A percentile compares a stretch with the other conserved stretches of the same genome.
These are phyloP conservation scores for Exophiala sideris DNA, from an alignment of 2,329 filamentous ascomycete genomes.

Conservation along the genomic window DNA sequence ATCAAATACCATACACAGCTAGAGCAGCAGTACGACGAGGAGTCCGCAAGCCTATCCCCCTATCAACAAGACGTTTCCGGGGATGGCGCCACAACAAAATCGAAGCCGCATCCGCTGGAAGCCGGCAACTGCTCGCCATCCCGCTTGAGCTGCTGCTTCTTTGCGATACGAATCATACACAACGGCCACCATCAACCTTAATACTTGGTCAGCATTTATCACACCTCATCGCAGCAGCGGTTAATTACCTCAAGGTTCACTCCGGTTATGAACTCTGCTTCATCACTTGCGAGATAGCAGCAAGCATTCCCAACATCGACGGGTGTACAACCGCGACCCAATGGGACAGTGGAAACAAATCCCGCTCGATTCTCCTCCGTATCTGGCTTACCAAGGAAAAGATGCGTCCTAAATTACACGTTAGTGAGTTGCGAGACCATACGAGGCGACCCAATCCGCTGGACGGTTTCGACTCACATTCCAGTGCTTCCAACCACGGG, in stretches of 20 bases:
- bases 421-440: background rate
- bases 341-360: constrained; percentile 43
- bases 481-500: constrained; percentile 64
- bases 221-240: background rate
- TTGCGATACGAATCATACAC: background rate
- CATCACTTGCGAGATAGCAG: constrained; percentile 67
- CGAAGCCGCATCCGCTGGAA: background rate
- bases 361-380: constrained; percentile 43
- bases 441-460: background rate
- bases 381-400: constrained; percentile 39
- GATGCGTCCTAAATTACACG: constrained; percentile 1
- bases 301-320: constrained; percentile 67
- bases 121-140: background rate
- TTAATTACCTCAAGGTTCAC: background rate
- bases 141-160: background rate
- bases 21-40: too few relatives aligned
- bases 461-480: constrained; percentile 40
- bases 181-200: background rate
- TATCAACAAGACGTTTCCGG: too few relatives aligned
- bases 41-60: too few relatives aligned
- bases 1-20: too few relatives aligned
- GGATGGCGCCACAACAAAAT: too few relatives aligned
- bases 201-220: background rate
- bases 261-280: constrained; percentile 62
- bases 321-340: constrained; percentile 40